These are phyloP conservation scores for Chlorella variabilis DNA, from an alignment of 163 green algal genomes.

Conservation along the genomic window DNA sequence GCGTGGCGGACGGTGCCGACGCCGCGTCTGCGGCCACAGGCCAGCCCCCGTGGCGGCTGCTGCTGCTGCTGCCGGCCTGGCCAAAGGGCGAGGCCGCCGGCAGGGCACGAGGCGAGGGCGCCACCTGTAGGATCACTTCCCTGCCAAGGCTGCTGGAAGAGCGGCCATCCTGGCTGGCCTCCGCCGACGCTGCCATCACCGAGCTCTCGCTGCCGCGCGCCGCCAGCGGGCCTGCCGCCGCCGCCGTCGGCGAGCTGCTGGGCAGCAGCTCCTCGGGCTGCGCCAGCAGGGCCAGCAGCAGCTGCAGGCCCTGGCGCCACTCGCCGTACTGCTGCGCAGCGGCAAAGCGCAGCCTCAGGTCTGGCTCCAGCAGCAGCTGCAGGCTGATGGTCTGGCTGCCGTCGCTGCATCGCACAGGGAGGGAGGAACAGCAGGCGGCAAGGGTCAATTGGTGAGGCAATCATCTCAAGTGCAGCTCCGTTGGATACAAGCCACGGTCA, in stretches of 20 bases:
- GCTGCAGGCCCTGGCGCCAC: constrained; percentile 53
- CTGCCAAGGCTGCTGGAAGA: too few species aligned
- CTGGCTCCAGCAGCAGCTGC: constrained; percentile 55
- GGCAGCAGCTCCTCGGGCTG: constrained; percentile 39
- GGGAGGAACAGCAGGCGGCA: background rate
- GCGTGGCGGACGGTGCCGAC: background rate
- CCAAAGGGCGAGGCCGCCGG: too few species aligned
- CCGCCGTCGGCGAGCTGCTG: background rate
- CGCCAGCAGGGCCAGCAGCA: constrained; percentile 56
- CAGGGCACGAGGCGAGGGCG: too few species aligned
- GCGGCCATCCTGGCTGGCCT: too few species aligned
- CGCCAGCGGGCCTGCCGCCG: background rate
- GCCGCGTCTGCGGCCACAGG: background rate
- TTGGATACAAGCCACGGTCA: too few species aligned
- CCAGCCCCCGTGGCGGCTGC: background rate
- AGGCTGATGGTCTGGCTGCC: constrained; percentile 53
- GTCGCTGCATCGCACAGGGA: constrained; percentile 9
- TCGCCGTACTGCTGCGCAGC: constrained; percentile 24
- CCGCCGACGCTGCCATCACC: too few species aligned
- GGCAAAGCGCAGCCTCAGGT: constrained; percentile 56
- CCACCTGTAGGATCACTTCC: too few species aligned
- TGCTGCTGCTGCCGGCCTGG: background rate
- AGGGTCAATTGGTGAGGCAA: too few species aligned
- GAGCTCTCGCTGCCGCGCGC: too few species aligned
- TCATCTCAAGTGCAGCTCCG: too few species aligned